Base-by-base conservation (phyloP, 306 rosid genomes). In the Crotalaria pallida region DNA sequence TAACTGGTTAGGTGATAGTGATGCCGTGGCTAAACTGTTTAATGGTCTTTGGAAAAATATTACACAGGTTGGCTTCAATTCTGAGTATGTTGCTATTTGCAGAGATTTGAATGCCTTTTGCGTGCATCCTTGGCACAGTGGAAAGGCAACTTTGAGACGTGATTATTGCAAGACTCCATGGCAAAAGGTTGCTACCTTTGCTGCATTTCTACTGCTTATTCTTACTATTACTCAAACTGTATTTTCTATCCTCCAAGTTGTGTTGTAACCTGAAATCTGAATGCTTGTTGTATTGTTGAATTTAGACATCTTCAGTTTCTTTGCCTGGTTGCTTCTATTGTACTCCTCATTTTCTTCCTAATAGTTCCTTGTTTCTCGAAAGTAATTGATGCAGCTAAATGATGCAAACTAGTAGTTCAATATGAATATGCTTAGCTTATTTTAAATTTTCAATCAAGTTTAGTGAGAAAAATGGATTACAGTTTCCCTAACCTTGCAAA, bases 111-210 rank as follows among this genome's bases (percentile, higher is more conserved):
- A 75, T 9, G 8, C 2, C 0, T 60, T 36, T 27, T 76, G 2
- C 60, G 11, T 11, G 2, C 27, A 16, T 5, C 48, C 67, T 0
- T 65, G 67, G 66, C 12, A 80, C 43, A 34, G n/a, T 3, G 27
- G 15, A 73, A 71, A 56, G 60, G 81, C 78, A 11, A 58, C 57
- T 11, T 29, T 80, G 36, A 80, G 29, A 13, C 64, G 36, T 11
- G 52, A 62, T 10, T 70, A 74, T 31, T 69, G 73, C 74, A 63
- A 23, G 41, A 68, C 74, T 4, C 74, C 80, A 2, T 74, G 71
- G 77, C 29, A 78, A 1, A 10, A 10, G 13, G 62, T 19, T 21
- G 71, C 80, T 16, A 59, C 77, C 7, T 10, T 38, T 26, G 59
- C 72, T 19, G 77, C 44, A 44, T 10, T 12, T 41, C 16, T 41